These are phyloP conservation scores for Fusarium torreyae DNA, from an alignment of 2,329 filamentous ascomycete genomes.

Conservation along the genomic window DNA sequence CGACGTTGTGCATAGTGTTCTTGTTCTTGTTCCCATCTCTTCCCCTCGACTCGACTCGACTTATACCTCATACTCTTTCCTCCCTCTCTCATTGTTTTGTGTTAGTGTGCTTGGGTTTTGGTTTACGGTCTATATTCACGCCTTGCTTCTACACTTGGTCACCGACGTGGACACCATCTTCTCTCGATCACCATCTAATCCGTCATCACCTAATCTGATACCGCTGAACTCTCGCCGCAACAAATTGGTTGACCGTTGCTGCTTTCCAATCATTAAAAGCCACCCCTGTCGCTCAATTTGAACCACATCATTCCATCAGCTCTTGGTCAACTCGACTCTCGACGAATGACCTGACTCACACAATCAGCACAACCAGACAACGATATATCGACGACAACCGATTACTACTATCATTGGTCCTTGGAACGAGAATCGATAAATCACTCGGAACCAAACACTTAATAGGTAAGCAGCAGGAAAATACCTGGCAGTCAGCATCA, in stretches of 20 bases:
- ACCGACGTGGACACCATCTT: conserved; percentile 17
- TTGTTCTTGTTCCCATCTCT: conserved; percentile 39
- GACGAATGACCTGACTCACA: conserved; percentile 33
- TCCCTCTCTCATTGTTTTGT: conserved; percentile 23
- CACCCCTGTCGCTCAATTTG: conserved; percentile 21
- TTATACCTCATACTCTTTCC: conserved; percentile 15
- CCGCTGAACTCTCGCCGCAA: conserved; percentile 14
- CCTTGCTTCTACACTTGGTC: conserved; percentile 23
- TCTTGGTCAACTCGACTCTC: conserved; percentile 27
- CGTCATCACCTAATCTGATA: conserved; percentile 22
- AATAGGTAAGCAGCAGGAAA: conserved; percentile 34
- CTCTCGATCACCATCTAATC: conserved; percentile 18
- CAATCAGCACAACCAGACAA: conserved; percentile 31
- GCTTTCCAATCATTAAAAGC: conserved; percentile 9
- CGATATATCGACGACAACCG: conserved; percentile 28
- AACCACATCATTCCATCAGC: conserved; percentile 37
- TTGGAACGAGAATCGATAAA: conserved; percentile 4
- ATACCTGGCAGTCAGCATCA: conserved; percentile 13
- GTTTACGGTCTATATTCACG: conserved; percentile 22
- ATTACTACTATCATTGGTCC: conserved; percentile 14
- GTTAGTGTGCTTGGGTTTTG: conserved; percentile 30
- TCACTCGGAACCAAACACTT: background rate
- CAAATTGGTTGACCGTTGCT: conserved; percentile 16
- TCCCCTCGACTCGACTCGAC: conserved; percentile 39
- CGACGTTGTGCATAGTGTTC: conserved; percentile 30